Evolutionary conservation across 2,329 filamentous ascomycete species (phyloP).

Genomic region (Talaromyces rugulosus): DNA sequence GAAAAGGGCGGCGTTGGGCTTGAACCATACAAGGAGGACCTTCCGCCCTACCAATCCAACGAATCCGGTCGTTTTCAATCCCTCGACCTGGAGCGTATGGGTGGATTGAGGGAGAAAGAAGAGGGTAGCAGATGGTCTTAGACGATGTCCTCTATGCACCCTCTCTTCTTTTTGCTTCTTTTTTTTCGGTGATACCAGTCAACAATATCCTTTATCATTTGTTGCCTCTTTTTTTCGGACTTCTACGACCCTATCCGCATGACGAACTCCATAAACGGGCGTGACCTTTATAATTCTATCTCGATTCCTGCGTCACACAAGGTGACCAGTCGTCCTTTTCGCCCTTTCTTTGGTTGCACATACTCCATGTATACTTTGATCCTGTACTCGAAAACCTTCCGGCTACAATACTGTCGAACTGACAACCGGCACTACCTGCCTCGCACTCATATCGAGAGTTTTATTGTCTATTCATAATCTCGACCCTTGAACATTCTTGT

Average conservation of each 20-base stretch:
- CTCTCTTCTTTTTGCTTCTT: not conserved
- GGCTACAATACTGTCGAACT: not conserved
- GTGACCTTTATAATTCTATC: not conserved
- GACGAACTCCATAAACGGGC: slow-evolving; percentile 1
- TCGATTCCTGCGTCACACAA: not conserved
- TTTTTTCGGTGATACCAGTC: slow-evolving; percentile 11
- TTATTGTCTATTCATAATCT: not conserved
- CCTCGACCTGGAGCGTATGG: slow-evolving; percentile 90
- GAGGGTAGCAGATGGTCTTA: slow-evolving; percentile 33
- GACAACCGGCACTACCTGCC: not conserved
- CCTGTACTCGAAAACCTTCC: not conserved
- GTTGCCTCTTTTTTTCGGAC: not conserved
- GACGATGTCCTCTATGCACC: slow-evolving; percentile 12
- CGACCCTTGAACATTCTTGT: not conserved
- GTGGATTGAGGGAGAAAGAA: slow-evolving; percentile 89
- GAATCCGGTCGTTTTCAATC: slow-evolving; percentile 79
- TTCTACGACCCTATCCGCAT: slow-evolving; percentile 2
- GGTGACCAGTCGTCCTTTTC: not conserved
- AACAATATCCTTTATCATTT: not conserved
- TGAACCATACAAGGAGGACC: slow-evolving; percentile 73
- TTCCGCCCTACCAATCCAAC: slow-evolving; percentile 86
- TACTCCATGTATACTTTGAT: slow-evolving; percentile 5
- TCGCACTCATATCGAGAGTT: not conserved
- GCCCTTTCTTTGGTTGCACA: slow-evolving; percentile 4
- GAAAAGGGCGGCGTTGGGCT: slow-evolving; percentile 81